Evolutionary conservation across 2,329 filamentous ascomycete species (phyloP).

Genomic region (Paecilomyces fulvus): DNA sequence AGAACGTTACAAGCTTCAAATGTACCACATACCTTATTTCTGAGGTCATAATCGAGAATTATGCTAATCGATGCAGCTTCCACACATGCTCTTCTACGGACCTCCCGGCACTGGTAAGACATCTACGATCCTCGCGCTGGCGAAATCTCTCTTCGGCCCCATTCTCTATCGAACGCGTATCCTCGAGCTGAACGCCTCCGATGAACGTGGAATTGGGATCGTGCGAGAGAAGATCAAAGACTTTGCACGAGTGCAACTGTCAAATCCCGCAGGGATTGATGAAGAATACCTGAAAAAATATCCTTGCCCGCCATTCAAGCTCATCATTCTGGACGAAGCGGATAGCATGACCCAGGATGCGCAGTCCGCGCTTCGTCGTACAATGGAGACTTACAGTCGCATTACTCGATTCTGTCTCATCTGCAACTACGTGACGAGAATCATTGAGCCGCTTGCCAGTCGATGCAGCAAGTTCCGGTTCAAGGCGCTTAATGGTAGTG

Average conservation of each 20-base stretch:
- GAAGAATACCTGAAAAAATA: constrained; percentile 60
- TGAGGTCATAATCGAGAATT: neutral
- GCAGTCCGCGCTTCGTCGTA: constrained; percentile 81
- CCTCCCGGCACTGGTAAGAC: constrained; percentile 97
- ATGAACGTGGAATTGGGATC: constrained; percentile 95
- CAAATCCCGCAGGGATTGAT: constrained; percentile 62
- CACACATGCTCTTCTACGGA: constrained; percentile 99
- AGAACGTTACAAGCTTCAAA: constrained; percentile 92
- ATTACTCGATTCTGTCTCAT: constrained; percentile 97
- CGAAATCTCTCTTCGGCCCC: constrained; percentile 94
- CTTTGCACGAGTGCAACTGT: constrained; percentile 91
- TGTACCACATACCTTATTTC: constrained; percentile 36
- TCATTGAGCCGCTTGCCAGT: constrained; percentile 91
- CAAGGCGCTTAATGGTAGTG: constrained; percentile 84
- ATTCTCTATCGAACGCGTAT: constrained; percentile 88
- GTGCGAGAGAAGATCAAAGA: constrained; percentile 97
- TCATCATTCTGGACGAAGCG: constrained; percentile 95
- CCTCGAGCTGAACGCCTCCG: constrained; percentile 98
- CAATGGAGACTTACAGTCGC: constrained; percentile 96
- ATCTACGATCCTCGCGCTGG: constrained; percentile 90
- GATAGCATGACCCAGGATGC: constrained; percentile 99
- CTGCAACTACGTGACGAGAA: constrained; percentile 97
- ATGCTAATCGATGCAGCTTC: constrained; percentile 49
- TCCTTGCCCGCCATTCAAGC: constrained; percentile 96
- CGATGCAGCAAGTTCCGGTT: constrained; percentile 96